These are phyloP conservation scores for Dovyalis caffra DNA, from an alignment of 345 rosid species.

Conservation along the genomic window DNA sequence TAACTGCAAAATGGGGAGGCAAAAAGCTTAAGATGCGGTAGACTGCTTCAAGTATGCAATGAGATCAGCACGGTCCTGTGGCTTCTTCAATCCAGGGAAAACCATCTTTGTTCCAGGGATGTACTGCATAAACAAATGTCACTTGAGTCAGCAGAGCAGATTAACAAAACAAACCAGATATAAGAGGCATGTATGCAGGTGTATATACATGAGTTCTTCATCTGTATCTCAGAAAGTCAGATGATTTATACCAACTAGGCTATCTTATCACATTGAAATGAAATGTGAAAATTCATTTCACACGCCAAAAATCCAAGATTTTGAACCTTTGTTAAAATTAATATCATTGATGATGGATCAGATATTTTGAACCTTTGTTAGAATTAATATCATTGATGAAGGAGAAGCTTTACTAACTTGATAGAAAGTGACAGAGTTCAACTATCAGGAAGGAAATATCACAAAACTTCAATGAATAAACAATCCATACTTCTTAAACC, in stretches of 20 bases:
- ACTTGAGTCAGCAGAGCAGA: not conserved
- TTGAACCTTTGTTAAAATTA: not conserved
- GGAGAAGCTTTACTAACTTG: not conserved
- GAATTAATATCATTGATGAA: not conserved
- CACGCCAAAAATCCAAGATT: not conserved
- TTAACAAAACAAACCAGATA: not conserved
- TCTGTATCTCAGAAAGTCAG: not conserved
- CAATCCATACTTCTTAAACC: not conserved
- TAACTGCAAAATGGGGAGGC: not conserved
- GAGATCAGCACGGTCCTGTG: conserved; percentile 88
- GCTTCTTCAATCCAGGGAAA: conserved; percentile 95
- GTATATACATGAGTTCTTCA: not conserved
- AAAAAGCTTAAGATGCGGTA: conserved; percentile 39
- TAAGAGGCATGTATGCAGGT: not conserved
- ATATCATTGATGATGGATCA: not conserved
- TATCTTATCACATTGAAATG: not conserved
- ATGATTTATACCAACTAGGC: not conserved
- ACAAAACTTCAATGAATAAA: not conserved
- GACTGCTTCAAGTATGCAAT: conserved; percentile 86
- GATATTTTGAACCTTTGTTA: not conserved
- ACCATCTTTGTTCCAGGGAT: conserved; percentile 99
- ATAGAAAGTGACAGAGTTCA: not conserved
- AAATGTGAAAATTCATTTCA: not conserved
- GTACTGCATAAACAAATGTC: conserved; percentile 51
- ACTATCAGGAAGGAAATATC: not conserved